Base-by-base conservation (phyloP, 1,139 yeast genomes). In the Yamadazyma atlantica region DNA sequence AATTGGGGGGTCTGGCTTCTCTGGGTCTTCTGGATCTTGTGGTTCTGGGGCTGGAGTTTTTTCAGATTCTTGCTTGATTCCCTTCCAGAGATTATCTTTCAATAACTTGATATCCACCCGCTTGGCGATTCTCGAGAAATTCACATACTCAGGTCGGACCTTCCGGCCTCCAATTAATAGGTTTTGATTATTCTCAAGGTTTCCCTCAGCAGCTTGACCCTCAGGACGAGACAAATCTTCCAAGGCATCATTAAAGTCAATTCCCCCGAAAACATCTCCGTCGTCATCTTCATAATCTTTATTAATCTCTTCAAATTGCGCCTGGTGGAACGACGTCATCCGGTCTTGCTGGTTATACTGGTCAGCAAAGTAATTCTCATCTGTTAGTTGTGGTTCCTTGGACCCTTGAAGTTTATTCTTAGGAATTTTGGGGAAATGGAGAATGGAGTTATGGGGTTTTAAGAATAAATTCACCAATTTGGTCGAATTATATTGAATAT, bases 81-180 rank as follows among this genome's bases (percentile, higher is more conserved):
- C 75, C 25, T 72, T 71, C 97, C 97, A 92, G 32, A 92, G 56
- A 53, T 88, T 88, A 45, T 85, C 87, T 62, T 92, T 92, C 42
- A 92, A 69, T 28, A 74, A 66, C 50, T 80, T 79, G 32, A 92
- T 85, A 56, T 92, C 95, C 14, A 92, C 96, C 48, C 83, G 75
- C 57, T 89, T 90, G 3, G 97, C 92, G 3, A 82, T 80, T 38
- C 85, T 72, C 1, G 97, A 86, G 52, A 82, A 89, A 44, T 75
- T 80, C 34, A 89, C 81, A 47, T 78, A 78, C 33, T 82, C 86
- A 1, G 83, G 80, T 40, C 85, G 65, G 11, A 58, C 66, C 41
- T 59, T 66, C 16, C 66, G 51, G 4, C 68, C 70, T 11, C 71
- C 72, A n/a, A 64, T 54, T 5, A 71, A 53, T 29, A 66, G 45